phyloP scores from a whole-genome alignment of 345 rosid species.

The Citrus reticulata region DNA sequence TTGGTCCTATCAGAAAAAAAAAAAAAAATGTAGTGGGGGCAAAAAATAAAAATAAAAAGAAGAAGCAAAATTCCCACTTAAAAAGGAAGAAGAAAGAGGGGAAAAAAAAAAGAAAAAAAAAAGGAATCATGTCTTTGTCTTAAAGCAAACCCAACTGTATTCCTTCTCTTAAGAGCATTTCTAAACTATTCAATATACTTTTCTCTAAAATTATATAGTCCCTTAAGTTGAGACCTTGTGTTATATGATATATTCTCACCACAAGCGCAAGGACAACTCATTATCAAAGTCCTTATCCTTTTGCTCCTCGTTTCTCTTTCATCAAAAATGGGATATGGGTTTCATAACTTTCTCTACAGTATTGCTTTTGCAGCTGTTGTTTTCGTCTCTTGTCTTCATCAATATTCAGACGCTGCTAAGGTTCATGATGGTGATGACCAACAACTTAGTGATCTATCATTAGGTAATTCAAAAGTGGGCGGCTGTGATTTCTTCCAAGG shows the following conservation, averaged over 20 bases:
- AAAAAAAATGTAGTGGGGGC: background rate
- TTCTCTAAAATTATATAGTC: background rate
- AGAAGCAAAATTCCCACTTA: background rate
- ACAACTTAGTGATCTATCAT: no score
- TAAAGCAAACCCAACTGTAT: background rate
- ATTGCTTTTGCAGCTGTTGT: background rate
- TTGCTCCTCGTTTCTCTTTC: background rate
- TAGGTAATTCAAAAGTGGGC: background rate
- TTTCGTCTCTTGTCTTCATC: background rate
- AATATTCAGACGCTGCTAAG: background rate
- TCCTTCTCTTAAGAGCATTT: background rate
- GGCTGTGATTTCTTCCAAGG: constrained; percentile 39
- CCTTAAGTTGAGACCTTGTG: background rate
- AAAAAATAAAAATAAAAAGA: background rate
- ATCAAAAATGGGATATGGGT: background rate
- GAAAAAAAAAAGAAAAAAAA: no score
- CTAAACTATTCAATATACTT: background rate
- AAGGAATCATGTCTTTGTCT: background rate
- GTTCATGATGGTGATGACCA: background rate
- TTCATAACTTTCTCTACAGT: background rate
- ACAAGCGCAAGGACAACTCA: background rate
- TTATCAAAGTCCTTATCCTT: constrained; percentile 5
- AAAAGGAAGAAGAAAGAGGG: no score
- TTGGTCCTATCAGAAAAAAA: background rate
- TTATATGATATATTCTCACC: background rate